Base-by-base conservation (phyloP, 1,139 yeast genomes). In the Komagataea norvegica region DNA sequence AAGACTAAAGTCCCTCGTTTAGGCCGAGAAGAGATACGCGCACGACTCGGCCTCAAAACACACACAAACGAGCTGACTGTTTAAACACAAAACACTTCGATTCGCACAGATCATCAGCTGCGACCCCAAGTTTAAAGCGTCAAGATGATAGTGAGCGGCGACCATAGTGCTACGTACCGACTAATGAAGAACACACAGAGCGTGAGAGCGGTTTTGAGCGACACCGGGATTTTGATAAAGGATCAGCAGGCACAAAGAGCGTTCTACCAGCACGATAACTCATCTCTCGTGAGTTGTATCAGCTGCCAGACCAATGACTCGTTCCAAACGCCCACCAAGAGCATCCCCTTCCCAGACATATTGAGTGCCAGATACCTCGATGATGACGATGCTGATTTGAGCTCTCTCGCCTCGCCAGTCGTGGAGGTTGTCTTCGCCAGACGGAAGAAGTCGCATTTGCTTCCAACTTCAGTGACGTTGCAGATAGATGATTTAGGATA, bases 331-430 rank as follows among this genome's bases (percentile, higher is more conserved):
- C 38, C 43, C 2, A 23, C 17, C 3, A 39, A 31, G 8, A 9
- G 24, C 8, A 50, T 53, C 15, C 55, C 55, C 3, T 53, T 38
- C 29, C 40, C 40, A 2, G 54, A 52, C 20, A 43, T 53, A 9
- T 38, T 53, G 15, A 30, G 36, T 20, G 53, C 42, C 5, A 39
- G 33, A 15, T 37, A 36, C 10, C 21, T 35, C 2, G 38, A 37
- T 11, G 19, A 32, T 1, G 21, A 28, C 1, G 29, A 27, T 15
- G 30, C 31, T 1, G 38, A 31, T 3, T 20, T 22, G 3, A 37
- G 13, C 7, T 28, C 24, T 3, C 29, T 20, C 5, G 14, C 16
- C 5, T 24, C 19, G 4, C 28, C 32, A 13, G 37, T 34, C 10
- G 37, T 52, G 9, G 38, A 45, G 8, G 35, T 52, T 3, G 38